Base-by-base conservation (phyloP, 1,139 yeast species). In the Suhomyces atakaporum region DNA sequence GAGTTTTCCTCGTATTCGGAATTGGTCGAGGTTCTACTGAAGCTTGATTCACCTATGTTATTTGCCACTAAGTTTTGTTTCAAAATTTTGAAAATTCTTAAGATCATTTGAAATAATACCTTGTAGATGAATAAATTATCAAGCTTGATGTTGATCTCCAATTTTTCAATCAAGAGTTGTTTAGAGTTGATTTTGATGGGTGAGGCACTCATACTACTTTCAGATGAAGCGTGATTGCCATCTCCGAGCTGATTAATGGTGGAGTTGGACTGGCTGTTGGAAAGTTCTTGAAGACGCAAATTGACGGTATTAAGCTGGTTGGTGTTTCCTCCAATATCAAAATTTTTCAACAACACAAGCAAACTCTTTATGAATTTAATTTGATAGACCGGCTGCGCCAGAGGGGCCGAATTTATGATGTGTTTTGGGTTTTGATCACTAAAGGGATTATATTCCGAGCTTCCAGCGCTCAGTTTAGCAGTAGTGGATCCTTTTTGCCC, bases 121-220 rank as follows among this genome's bases (percentile, higher is more conserved):
- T 67, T 69, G 51, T 59, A 67, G 7, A 67, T 67, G 46, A 71
- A 71, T 29, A 70, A 49, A 18, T 57, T 58, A 44, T 71, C 77
- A 35, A 71, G 56, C 18, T 59, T 53, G 33, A 71, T 70, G 42
- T 70, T 71, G 32, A 71, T 69, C 42, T 71, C 77, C 33, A 71
- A 51, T 49, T 70, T 71, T 44, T 71, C 77, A 25, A 71, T 69
- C 31, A 69, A 56, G 33, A 71, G 56, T 41, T 71, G 77, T 31
- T 62, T 62, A 9, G 75, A 65, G 40, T 58, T 67, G 36, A 71
- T 53, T 42, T 63, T 64, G 29, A 70, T 69, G 10, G 77, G 77
- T 11, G 74, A 66, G 12, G 51, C 47, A 18, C 29, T 46, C 27
- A 31, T 26, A 29, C 43, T 42, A 31, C 22, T 33, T 15, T 35